Percentiles rank a stretch among this genome's conserved stretches.
These are phyloP conservation scores for Monosiga brevicollis DNA, from an alignment of 78 protist genomes.

Conservation along the genomic window DNA sequence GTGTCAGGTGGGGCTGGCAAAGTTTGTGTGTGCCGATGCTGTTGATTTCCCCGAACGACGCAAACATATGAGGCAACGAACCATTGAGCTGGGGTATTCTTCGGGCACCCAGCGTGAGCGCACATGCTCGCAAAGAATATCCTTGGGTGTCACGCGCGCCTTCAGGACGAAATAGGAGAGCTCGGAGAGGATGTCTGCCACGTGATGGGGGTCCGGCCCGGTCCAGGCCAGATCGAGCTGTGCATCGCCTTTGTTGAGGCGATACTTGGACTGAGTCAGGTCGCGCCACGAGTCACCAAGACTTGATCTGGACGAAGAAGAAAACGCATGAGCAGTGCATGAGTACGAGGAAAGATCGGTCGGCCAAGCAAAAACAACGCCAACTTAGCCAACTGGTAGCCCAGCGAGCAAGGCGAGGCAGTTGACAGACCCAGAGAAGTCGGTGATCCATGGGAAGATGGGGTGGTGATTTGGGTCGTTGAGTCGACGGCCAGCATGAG, in stretches of 20 bases:
- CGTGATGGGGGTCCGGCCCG: slow-evolving; percentile 45
- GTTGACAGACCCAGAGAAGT: slow-evolving; percentile 15
- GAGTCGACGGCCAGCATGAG: slow-evolving; percentile 40
- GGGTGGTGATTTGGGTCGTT: slow-evolving; percentile 68
- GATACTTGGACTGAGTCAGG: slow-evolving; percentile 49
- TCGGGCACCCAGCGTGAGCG: slow-evolving; percentile 60
- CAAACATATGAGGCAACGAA: too few relatives aligned
- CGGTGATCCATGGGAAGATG: slow-evolving; percentile 68
- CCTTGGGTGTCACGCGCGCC: slow-evolving; percentile 68
- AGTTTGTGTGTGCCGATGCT: neutral
- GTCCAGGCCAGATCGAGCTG: slow-evolving; percentile 60
- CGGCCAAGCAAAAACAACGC: neutral
- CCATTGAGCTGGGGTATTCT: slow-evolving; percentile 65
- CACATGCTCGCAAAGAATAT: slow-evolving; percentile 49
- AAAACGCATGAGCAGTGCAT: neutral
- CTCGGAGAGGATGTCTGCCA: slow-evolving; percentile 60
- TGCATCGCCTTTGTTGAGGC: slow-evolving; percentile 70
- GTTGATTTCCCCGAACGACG: slow-evolving; percentile 19
- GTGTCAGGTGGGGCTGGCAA: neutral
- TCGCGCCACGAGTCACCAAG: slow-evolving; percentile 30
- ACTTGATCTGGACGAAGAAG: neutral
- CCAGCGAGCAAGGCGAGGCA: neutral
- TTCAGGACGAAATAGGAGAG: slow-evolving; percentile 51
- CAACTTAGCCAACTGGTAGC: neutral
- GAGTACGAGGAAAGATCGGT: neutral